Evolutionary conservation across 1,284 basidiomycete species (phyloP), one percentile per base, ranked within the genome.

Genomic region (Marasmius sp.): DNA sequence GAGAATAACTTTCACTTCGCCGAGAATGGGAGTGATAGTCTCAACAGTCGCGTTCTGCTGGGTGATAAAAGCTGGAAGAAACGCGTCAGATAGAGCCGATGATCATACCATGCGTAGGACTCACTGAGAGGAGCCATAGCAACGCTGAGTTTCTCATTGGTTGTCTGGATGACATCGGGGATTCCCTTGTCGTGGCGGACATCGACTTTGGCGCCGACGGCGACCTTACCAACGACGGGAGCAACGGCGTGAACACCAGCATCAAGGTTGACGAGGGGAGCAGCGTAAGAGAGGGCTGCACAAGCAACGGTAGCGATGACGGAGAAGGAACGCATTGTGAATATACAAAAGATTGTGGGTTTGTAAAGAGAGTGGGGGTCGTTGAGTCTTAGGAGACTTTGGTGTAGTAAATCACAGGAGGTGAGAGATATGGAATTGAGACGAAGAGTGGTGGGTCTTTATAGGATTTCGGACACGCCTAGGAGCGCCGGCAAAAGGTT

Each of bases 281-380:
- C 70, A 43, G 72, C 74, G 27, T 66, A 67, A 18, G 67, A 58
- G 63, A 72, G 65, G 41, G 69, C 65, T 20, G 68, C 68, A 65
- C 82, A 72, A 56, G 78, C 75, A 58, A 77, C 69, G 61, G 75
- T 67, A 60, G 79, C 72, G 68, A 78, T 57, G 72, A 75, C 60
- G 66, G 75, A 70, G 74, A 83, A 80, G 65, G 79, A 80, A 73
- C 72, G 76, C 82, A 84, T 84, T 71, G 60, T 71, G 33, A 22
- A 37, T 48, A 12, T n/a, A 71, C 70, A 61, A 70, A 81, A 77
- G 57, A 50, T 50, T 50, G 16, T 50, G 36, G 47, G 34, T 3
- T 27, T 6, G 39, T 38, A 50, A 38, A 58, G 50, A 62, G 79
- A 79, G 67, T 72, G 79, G 77, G 70, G 69, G 70, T 66, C 62